Evolutionary conservation across 768 basidiomycete genomes (phyloP), one percentile per base, ranked within the genome.

Genomic region (Boletus sp.): DNA sequence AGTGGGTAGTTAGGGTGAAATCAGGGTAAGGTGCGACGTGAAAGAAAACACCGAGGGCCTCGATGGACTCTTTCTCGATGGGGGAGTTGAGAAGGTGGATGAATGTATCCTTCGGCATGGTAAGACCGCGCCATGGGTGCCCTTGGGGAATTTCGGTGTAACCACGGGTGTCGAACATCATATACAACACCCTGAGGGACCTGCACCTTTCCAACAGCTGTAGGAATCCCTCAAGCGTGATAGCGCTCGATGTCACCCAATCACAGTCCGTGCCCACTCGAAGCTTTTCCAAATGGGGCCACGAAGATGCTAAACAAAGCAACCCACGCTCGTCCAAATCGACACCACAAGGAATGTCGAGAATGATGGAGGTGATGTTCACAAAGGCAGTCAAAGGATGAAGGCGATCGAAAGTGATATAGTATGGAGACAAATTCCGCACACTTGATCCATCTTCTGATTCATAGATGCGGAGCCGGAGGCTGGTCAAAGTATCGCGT

Each of bases 1-100:
- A 48, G 9, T 62, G 38, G 14, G 46, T 51, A 4, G 9, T 25
- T 33, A 62, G 30, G 0, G 2, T 17, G 14, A 61, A 57, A 17
- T 51, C 1, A 1, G 59, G 55, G 41, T 39, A 53, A 1, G 55
- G 45, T 15, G 51, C 55, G 8, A 29, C 51, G 2, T 53, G 55
- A 23, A 61, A 61, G 55, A 61, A 61, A 23, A 51, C 17, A 5
- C 49, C 40, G 3, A 61, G 59, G 1, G 55, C 59, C 7, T 57
- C 23, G 5, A 61, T 27, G 6, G 60, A 50, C 8, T 23, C 47
- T 27, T 47, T 25, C 2, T 49, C 47, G 1, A 60, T 49, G 19
- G 43, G 38, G 21, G 58, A 56, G 5, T 52, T 7, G 5, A 52
- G 53, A 8, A 61, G 17, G n/a, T 30, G 32, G 1, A 61, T 4